These are phyloP conservation scores for Polyrhizophydium stewartii DNA, from an alignment of 371 early-diverging fungal genomes.

Conservation along the genomic window DNA sequence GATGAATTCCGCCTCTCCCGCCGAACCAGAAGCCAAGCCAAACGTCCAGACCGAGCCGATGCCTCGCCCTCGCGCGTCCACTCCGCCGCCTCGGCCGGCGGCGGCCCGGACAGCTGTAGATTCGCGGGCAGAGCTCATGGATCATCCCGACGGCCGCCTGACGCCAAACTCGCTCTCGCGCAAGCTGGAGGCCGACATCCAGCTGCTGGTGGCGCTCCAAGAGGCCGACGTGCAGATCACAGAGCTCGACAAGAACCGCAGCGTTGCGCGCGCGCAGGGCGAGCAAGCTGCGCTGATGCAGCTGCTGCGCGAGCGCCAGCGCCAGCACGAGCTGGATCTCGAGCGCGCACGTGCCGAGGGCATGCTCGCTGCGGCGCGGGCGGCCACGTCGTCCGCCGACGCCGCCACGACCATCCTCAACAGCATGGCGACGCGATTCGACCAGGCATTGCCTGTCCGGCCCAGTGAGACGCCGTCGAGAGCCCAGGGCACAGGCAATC, in stretches of 20 bases:
- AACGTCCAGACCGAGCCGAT: too few relatives aligned
- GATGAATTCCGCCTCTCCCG: background rate
- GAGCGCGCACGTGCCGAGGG: background rate
- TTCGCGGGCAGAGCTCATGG: background rate
- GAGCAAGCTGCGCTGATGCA: background rate
- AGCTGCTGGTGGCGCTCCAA: background rate
- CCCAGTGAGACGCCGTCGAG: too few relatives aligned
- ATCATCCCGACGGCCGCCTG: background rate
- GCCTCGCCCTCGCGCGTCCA: too few relatives aligned
- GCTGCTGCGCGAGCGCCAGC: background rate
- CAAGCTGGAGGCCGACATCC: constrained; percentile 1
- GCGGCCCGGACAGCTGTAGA: background rate
- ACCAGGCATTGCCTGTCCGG: too few relatives aligned
- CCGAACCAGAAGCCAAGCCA: background rate
- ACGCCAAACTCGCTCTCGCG: constrained; percentile 1
- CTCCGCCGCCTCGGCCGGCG: too few relatives aligned
- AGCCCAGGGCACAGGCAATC: too few relatives aligned
- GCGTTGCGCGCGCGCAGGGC: background rate
- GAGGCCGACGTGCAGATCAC: background rate
- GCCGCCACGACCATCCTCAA: background rate
- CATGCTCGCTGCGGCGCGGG: background rate
- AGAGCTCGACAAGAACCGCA: constrained; percentile 1
- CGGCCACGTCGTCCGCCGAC: background rate
- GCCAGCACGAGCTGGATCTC: background rate
- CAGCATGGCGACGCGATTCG: too few relatives aligned